A percentile compares a stretch with the other conserved stretches of the same genome.
These are phyloP conservation scores for Henckelia pumila DNA, from an alignment of 257 asterid genomes.

Conservation along the genomic window DNA sequence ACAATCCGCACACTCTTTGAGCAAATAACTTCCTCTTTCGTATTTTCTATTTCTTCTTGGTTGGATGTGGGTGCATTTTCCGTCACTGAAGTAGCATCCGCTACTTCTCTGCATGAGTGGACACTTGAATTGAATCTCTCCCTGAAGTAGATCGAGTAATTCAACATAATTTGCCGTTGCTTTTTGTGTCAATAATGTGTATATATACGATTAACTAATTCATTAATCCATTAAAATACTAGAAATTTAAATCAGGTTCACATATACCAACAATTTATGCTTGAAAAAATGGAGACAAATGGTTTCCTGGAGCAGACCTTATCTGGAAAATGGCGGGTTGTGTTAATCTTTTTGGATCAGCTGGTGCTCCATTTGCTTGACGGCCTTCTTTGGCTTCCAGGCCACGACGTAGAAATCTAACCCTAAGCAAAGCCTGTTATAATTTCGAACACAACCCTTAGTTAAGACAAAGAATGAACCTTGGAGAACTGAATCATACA, in stretches of 20 bases:
- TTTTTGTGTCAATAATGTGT: background rate
- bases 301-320: slow-evolving; percentile 37
- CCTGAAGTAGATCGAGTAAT: slow-evolving; percentile 33
- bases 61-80: slow-evolving; percentile 19
- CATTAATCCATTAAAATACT: background rate
- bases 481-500: background rate
- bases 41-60: slow-evolving; percentile 28
- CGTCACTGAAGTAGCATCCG: slow-evolving; percentile 21
- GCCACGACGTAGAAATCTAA: slow-evolving; percentile 57
- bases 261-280: background rate
- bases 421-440: slow-evolving; percentile 61
- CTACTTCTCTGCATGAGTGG: slow-evolving; percentile 27
- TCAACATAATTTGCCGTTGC: background rate
- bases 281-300: background rate
- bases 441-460: slow-evolving; percentile 6
- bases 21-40: slow-evolving; percentile 21
- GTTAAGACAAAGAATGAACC: background rate
- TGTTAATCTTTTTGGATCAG: slow-evolving; percentile 30
- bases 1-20: slow-evolving; percentile 18
- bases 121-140: slow-evolving; percentile 33
- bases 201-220: background rate
- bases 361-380: slow-evolving; percentile 26
- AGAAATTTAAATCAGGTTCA: background rate
- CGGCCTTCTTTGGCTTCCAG: slow-evolving; percentile 41
- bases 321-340: slow-evolving; percentile 33